Base-by-base conservation (phyloP, 345 rosid genomes). In the Salix exigua region DNA sequence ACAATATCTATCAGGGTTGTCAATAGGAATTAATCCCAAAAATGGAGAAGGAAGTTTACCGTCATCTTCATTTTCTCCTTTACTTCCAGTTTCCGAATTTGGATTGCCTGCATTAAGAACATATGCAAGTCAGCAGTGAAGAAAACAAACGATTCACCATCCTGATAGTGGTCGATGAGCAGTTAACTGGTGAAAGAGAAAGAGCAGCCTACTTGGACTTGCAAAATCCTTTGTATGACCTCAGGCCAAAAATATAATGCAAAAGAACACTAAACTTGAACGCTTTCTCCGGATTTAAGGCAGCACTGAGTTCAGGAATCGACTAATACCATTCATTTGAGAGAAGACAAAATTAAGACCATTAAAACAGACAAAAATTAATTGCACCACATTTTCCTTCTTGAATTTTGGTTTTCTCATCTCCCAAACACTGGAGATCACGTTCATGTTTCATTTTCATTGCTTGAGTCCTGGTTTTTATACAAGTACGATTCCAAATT, bases 1-100 rank as follows among this genome's bases (percentile, higher is more conserved):
- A 74, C 87, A 88, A 70, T 84, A 83, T 26, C 79, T 85, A 80
- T 95, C 99, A 19, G 87, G 85, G 78, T 84, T 90, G 68, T 90
- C 96, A 23, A 71, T 13, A 2, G 96, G 92, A 85, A 79, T 53
- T 77, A 82, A 44, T 66, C 89, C 89, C 65, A 75, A 68, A 75
- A 79, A 68, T 2, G 96, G 96, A 42, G 92, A 87, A 63, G 91
- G 83, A 73, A 85, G 72, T 66, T 67, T 80, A 80, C 83, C 82
- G 18, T 53, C 73, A 70, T 82, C 82, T 28, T 79, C 80, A 48
- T 77, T 85, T 26, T 87, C 97, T 26, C 75, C 80, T 0, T 62
- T 62, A 30, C 68, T 74, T 74, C 86, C 90, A 25, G 82, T 64
- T 58, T 80, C 85, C 5, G 87, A 75, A 81, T 82, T 85, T 9